Conservation (phyloP, 2,329 filamentous ascomycete species). For the Aureobasidium leucospermi region DNA sequence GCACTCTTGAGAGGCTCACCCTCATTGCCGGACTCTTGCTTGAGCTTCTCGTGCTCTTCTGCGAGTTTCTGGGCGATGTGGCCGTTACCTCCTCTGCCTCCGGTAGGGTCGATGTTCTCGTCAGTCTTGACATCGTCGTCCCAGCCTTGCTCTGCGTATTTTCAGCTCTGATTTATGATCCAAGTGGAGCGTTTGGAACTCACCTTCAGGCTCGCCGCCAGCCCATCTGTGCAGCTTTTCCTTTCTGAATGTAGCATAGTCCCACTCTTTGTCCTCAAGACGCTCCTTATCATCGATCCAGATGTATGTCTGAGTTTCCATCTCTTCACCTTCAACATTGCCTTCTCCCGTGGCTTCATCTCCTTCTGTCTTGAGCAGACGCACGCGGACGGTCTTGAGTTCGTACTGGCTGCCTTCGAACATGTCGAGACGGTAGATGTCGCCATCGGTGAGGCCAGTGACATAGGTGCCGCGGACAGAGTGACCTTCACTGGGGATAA, state of each 20-base stretch:
- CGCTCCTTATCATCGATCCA: slow-evolving; percentile 38
- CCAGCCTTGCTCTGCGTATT: neutral
- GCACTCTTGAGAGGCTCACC: slow-evolving; percentile 25
- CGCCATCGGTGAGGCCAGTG: slow-evolving; percentile 67
- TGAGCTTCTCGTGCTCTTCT: slow-evolving; percentile 19
- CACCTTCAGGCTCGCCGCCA: slow-evolving; percentile 32
- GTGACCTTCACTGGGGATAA: slow-evolving; percentile 41
- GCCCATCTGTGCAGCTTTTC: slow-evolving; percentile 63
- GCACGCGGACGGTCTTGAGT: slow-evolving; percentile 39
- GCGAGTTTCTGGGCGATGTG: slow-evolving; percentile 33
- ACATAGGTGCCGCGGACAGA: slow-evolving; percentile 69
- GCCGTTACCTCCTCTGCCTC: slow-evolving; percentile 37
- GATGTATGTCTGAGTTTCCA: slow-evolving; percentile 45
- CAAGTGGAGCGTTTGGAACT: neutral
- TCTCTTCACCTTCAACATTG: slow-evolving; percentile 32
- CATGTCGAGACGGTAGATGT: slow-evolving; percentile 66
- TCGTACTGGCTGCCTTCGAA: slow-evolving; percentile 77
- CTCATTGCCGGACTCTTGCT: slow-evolving; percentile 7
- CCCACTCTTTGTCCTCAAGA: slow-evolving; percentile 75
- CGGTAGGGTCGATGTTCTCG: slow-evolving; percentile 30
- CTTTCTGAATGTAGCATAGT: slow-evolving; percentile 72
- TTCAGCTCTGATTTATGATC: too few species aligned
- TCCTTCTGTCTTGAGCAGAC: slow-evolving; percentile 18
- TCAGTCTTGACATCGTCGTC: slow-evolving; percentile 32
- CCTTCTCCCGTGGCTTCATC: slow-evolving; percentile 23